Evolutionary conservation across 495 filamentous ascomycete species (phyloP).

Genomic region (Chaetomium tenue): DNA sequence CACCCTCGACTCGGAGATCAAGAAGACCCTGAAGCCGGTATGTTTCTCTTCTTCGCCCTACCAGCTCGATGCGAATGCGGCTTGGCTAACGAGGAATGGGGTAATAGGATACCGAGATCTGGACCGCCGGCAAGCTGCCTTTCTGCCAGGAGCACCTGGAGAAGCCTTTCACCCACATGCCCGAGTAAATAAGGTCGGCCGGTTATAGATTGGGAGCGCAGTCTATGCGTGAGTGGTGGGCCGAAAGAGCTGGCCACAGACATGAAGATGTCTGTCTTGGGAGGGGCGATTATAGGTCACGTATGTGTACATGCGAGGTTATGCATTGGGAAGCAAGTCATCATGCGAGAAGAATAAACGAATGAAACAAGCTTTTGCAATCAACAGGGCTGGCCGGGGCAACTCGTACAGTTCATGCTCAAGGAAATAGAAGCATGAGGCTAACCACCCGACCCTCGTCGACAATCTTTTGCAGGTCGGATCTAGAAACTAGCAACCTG

Average conservation of each 20-base stretch:
- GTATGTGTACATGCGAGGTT: not conserved
- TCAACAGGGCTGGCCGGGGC: not conserved
- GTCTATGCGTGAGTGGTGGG: not conserved
- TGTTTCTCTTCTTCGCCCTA: slow-evolving; percentile 13
- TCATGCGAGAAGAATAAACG: not conserved
- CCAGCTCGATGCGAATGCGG: not conserved
- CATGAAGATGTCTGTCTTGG: not conserved
- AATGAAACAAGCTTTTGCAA: not conserved
- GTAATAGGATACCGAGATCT: slow-evolving; percentile 63
- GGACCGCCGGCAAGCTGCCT: slow-evolving; percentile 64
- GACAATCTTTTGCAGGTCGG: too few relatives aligned
- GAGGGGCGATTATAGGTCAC: not conserved
- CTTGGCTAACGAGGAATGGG: slow-evolving; percentile 6
- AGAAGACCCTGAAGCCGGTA: slow-evolving; percentile 67
- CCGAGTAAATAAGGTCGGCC: slow-evolving; percentile 42
- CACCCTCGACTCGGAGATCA: slow-evolving; percentile 58
- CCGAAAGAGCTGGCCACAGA: not conserved
- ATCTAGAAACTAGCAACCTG: not conserved
- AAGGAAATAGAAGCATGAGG: too few relatives aligned
- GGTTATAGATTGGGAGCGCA: not conserved
- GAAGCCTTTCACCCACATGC: slow-evolving; percentile 62
- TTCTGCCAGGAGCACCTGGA: slow-evolving; percentile 64
- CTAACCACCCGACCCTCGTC: too few relatives aligned
- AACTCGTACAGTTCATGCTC: not conserved
- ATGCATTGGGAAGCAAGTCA: not conserved